Percentiles rank a stretch among this genome's conserved stretches.
Conservation (phyloP, 805 yeast species). For the Zygosaccharomyces rouxii region DNA sequence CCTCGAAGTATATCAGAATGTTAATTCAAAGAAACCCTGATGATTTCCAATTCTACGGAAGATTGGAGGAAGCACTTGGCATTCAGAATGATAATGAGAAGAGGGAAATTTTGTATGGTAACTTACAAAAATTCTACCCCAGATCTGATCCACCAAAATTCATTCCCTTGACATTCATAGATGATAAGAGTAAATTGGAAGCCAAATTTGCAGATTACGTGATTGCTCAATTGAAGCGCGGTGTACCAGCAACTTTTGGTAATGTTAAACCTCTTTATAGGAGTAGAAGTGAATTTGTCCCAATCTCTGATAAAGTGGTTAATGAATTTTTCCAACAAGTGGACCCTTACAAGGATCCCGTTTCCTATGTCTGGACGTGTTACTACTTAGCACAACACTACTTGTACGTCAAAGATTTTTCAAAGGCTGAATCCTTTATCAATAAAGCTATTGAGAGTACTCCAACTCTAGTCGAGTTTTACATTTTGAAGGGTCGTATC, state of each 20-base stretch:
- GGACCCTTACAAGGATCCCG: conserved; percentile 33
- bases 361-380: conserved; percentile 54
- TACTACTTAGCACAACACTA: conserved; percentile 79
- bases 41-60: conserved; percentile 56
- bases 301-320: conserved; percentile 50
- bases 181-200: conserved; percentile 44
- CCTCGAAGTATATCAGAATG: conserved; percentile 61
- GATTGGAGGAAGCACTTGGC: conserved; percentile 63
- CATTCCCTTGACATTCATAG: conserved; percentile 70
- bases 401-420: conserved; percentile 50
- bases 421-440: conserved; percentile 51
- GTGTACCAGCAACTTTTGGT: conserved; percentile 87
- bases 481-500: conserved; percentile 75
- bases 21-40: conserved; percentile 86
- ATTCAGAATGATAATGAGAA: conserved; percentile 41
- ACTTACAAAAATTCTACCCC: conserved; percentile 68
- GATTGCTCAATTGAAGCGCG: conserved; percentile 58
- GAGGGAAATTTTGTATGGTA: conserved; percentile 59
- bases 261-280: conserved; percentile 77
- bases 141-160: conserved; percentile 74
- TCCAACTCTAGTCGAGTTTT: conserved; percentile 81
- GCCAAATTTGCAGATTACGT: conserved; percentile 51
- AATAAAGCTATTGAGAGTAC: conserved; percentile 65
- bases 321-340: conserved; percentile 40
- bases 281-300: conserved; percentile 36